Percentiles rank a stretch among this genome's conserved stretches.
These are phyloP conservation scores for Chlamydomonas sphaeroides DNA, from an alignment of 139 green algal genomes.

Conservation along the genomic window DNA sequence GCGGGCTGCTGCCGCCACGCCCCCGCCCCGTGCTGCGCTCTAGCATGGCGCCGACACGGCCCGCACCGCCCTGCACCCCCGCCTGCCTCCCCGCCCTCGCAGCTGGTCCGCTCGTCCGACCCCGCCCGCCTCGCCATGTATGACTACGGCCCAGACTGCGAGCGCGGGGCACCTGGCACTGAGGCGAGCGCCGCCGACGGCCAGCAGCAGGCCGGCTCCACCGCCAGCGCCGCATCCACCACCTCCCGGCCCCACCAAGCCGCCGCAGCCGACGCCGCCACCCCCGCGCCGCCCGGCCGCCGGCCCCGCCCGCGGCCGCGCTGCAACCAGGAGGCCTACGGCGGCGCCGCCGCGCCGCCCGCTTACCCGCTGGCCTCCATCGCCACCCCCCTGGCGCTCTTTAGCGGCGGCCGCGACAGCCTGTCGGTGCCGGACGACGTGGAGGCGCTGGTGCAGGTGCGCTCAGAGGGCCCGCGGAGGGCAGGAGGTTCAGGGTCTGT, in stretches of 20 bases:
- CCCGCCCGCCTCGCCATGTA: not conserved
- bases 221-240: not conserved
- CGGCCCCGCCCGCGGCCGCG: not conserved
- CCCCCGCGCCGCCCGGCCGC: not conserved
- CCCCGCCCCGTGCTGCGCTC: too few species aligned
- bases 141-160: constrained; percentile 45
- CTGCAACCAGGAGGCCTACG: constrained; percentile 53
- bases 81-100: not conserved
- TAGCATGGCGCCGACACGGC: too few species aligned
- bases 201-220: too few species aligned
- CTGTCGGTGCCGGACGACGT: constrained; percentile 44
- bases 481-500: too few species aligned
- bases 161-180: too few species aligned
- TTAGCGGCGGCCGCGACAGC: constrained; percentile 61
- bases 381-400: constrained; percentile 62
- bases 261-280: not conserved
- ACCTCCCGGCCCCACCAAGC: not conserved
- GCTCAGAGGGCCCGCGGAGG: too few species aligned
- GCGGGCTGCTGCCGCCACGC: too few species aligned
- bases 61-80: not conserved
- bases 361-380: constrained; percentile 39
- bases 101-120: not conserved
- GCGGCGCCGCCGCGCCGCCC: not conserved
- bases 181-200: too few species aligned
- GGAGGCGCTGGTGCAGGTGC: too few species aligned